These are phyloP conservation scores for Galerina sulciceps DNA, from an alignment of 768 basidiomycete genomes.

Conservation along the genomic window DNA sequence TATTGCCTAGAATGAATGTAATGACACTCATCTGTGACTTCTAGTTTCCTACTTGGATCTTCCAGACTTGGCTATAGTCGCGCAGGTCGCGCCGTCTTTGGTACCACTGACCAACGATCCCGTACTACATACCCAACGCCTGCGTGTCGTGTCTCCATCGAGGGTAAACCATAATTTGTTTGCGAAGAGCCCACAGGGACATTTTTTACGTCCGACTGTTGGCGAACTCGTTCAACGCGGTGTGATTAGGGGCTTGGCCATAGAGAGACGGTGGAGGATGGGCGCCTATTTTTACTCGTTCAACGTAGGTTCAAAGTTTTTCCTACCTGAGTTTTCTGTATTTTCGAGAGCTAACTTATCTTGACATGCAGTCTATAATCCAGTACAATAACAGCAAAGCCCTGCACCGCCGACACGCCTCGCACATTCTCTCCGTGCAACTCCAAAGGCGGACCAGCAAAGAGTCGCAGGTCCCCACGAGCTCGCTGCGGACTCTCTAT, in stretches of 20 bases:
- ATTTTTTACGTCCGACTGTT: slow-evolving; percentile 64
- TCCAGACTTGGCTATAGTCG: slow-evolving; percentile 65
- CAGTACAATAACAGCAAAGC: slow-evolving; percentile 67
- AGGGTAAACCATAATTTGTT: slow-evolving; percentile 70
- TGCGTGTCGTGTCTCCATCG: slow-evolving; percentile 67
- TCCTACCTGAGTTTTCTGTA: not conserved
- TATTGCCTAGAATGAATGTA: not conserved
- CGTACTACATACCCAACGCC: slow-evolving; percentile 62
- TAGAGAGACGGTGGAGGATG: slow-evolving; percentile 68
- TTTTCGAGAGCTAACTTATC: slow-evolving; percentile 9
- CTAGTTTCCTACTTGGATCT: slow-evolving; percentile 75
- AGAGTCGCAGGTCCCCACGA: slow-evolving; percentile 24
- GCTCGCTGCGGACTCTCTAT: slow-evolving; percentile 47
- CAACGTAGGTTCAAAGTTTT: slow-evolving; percentile 43
- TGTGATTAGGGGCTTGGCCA: slow-evolving; percentile 68
- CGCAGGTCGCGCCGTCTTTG: slow-evolving; percentile 50
- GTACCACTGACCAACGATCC: slow-evolving; percentile 61
- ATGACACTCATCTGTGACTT: not conserved
- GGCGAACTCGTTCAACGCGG: slow-evolving; percentile 70
- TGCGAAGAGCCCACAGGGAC: slow-evolving; percentile 56
- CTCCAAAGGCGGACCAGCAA: slow-evolving; percentile 47
- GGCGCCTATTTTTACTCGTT: slow-evolving; percentile 70
- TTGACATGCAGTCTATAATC: slow-evolving; percentile 53
- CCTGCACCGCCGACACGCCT: slow-evolving; percentile 58
- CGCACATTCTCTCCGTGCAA: slow-evolving; percentile 54